Base-by-base conservation (phyloP, 495 filamentous ascomycete genomes). In the Apodospora peruviana region DNA sequence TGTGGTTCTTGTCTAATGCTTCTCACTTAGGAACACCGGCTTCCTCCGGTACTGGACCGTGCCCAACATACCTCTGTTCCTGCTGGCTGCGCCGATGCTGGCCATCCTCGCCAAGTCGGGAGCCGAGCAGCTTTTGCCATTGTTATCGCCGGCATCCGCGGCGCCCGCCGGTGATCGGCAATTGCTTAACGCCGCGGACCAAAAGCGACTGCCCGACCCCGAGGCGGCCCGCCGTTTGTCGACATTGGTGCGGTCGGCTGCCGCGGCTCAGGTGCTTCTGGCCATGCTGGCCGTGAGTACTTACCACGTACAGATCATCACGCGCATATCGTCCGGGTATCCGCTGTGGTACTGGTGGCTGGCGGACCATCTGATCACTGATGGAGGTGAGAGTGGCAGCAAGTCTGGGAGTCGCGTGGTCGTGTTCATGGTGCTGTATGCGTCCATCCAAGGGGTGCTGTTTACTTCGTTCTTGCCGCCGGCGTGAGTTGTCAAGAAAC, bases 401-500 rank as follows among this genome's bases (percentile, higher is more conserved):
- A 50, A 50, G 21, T 51, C 59, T 46, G 71, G 53, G 9, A 56
- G 57, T 14, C 52, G 58, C 14, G 47, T 65, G 24, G 59, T 70
- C 36, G 57, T 64, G 21, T 85, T 77, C 56, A 89, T 93, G 80
- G 72, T 90, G 24, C 74, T 86, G 58, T 96, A 97, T 68, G 88
- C 80, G 3, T 55, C 86, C 34, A 76, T 96, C 35, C 91, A 97
- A 59, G 87, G 77, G 5, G 85, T 76, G 38, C 70, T 97, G 37
- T 96, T 87, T 72, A 80, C 88, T n/a, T 86, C 82, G n/a, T 97
- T 97, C 60, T 77, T 97, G 29, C 91, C 91, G 12, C 91, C 91
- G n/a, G 91, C 91, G 34, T 88, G 42, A 19, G n/a, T n/a, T n/a
- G n/a, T n/a, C n/a, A n/a, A n/a, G n/a, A n/a, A n/a, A n/a, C n/a